A percentile compares a stretch with the other conserved stretches of the same genome.
phyloP scores from a whole-genome alignment of 1,139 yeast species.

The Magnusiomyces fungicola region DNA sequence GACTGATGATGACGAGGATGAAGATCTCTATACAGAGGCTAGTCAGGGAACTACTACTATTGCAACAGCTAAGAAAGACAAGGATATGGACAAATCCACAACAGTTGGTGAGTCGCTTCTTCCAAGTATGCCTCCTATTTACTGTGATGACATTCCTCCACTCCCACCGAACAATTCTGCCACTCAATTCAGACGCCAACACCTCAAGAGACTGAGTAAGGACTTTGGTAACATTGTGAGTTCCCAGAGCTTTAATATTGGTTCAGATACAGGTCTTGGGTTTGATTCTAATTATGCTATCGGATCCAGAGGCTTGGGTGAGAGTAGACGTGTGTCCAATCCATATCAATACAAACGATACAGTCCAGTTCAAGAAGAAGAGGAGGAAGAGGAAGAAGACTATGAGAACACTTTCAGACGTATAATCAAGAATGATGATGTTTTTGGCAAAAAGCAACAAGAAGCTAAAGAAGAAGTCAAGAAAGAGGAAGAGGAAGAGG shows the following conservation, averaged over 20 bases:
- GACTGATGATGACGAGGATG: background rate
- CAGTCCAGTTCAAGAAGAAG: constrained; percentile 3
- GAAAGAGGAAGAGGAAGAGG: background rate
- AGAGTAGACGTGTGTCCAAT: background rate
- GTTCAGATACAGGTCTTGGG: background rate
- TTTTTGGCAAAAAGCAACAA: no score
- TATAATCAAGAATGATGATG: no score
- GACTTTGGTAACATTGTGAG: background rate
- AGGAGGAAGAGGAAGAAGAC: constrained; percentile 2
- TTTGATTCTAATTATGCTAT: background rate
- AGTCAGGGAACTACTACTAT: background rate
- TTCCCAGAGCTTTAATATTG: background rate
- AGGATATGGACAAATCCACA: no score
- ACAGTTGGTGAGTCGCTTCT: background rate
- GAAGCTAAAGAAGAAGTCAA: background rate
- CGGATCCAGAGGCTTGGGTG: background rate
- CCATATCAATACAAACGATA: background rate
- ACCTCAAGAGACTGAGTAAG: background rate
- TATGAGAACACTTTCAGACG: background rate
- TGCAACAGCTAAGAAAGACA: no score
- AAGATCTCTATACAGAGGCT: background rate
- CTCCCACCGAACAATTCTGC: background rate
- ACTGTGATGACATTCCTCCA: background rate
- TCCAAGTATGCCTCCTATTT: background rate
- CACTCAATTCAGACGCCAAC: background rate